phyloP scores from a whole-genome alignment of 2,329 filamentous ascomycete genomes.

The Alternaria novae-zelandiae region DNA sequence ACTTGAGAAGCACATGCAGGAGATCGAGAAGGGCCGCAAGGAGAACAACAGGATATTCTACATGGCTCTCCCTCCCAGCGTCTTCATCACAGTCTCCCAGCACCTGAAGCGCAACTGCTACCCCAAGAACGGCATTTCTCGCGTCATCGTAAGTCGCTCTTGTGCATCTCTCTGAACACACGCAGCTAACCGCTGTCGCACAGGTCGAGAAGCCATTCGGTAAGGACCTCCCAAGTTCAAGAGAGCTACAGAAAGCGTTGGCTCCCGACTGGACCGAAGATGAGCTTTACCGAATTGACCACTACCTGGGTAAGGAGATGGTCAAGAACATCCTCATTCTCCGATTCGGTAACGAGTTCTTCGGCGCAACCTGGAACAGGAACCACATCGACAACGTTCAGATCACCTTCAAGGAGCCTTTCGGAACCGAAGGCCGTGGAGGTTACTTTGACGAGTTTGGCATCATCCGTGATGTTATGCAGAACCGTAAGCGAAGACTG shows the following conservation, averaged over 20 bases:
- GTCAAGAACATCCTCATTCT: conserved; percentile 99
- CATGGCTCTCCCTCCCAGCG: conserved; percentile 97
- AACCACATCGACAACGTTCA: conserved; percentile 99
- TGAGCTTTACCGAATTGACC: conserved; percentile 98
- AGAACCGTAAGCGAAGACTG: conserved; percentile 72
- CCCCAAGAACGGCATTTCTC: conserved; percentile 84
- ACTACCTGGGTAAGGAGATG: conserved; percentile 99
- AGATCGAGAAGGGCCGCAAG: conserved; percentile 79
- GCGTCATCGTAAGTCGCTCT: conserved; percentile 77
- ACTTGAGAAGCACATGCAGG: conserved; percentile 83
- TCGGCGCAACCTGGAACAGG: conserved; percentile 97
- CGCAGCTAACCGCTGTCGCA: conserved; percentile 23
- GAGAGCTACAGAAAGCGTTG: conserved; percentile 91
- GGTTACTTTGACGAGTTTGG: conserved; percentile 99
- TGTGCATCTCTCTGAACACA: conserved; percentile 3
- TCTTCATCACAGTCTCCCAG: conserved; percentile 97
- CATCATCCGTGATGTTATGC: conserved; percentile 99
- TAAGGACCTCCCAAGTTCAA: conserved; percentile 92
- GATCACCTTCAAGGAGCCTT: conserved; percentile 99
- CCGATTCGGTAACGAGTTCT: conserved; percentile 97
- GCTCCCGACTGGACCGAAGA: conserved; percentile 99
- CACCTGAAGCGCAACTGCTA: conserved; percentile 98
- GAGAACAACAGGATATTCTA: conserved; percentile 96
- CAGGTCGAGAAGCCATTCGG: conserved; percentile 99
- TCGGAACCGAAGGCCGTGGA: conserved; percentile 95